These are phyloP conservation scores for Aspergillus sparsus DNA, from an alignment of 495 filamentous ascomycete species.

Conservation along the genomic window DNA sequence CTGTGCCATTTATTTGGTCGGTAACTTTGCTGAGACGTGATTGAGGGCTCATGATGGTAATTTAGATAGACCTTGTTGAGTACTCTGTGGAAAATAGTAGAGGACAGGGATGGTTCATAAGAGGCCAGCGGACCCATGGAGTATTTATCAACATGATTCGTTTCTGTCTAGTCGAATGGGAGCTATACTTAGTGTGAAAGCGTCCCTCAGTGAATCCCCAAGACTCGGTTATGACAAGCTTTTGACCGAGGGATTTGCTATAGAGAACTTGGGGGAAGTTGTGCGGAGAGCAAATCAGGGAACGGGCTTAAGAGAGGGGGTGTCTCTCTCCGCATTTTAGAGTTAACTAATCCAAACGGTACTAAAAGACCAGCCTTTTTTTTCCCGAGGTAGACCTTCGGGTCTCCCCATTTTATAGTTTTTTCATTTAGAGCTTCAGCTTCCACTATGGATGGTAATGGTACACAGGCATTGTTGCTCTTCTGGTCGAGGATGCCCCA, in stretches of 20 bases:
- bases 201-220: neutral
- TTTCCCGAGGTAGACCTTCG: conserved; percentile 7
- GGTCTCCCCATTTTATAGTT: conserved; percentile 17
- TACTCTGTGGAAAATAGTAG: neutral
- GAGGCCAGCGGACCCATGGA: too few relatives aligned
- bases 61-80: neutral
- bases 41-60: conserved; percentile 1
- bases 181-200: neutral
- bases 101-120: neutral
- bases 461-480: conserved; percentile 15
- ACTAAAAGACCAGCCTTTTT: neutral
- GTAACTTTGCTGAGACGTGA: conserved; percentile 14
- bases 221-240: neutral
- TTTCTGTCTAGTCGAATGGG: neutral
- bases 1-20: conserved; percentile 4
- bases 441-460: conserved; percentile 23
- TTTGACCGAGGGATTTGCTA: neutral
- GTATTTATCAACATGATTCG: too few relatives aligned
- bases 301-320: conserved; percentile 2
- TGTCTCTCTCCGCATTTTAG: neutral
- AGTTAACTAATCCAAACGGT: neutral
- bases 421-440: conserved; percentile 5
- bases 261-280: neutral
- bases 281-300: neutral
- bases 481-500: neutral